A percentile compares a stretch with the other conserved stretches of the same genome.
Conservation (phyloP, 2,329 filamentous ascomycete species). For the Aspergillus jensenii region DNA sequence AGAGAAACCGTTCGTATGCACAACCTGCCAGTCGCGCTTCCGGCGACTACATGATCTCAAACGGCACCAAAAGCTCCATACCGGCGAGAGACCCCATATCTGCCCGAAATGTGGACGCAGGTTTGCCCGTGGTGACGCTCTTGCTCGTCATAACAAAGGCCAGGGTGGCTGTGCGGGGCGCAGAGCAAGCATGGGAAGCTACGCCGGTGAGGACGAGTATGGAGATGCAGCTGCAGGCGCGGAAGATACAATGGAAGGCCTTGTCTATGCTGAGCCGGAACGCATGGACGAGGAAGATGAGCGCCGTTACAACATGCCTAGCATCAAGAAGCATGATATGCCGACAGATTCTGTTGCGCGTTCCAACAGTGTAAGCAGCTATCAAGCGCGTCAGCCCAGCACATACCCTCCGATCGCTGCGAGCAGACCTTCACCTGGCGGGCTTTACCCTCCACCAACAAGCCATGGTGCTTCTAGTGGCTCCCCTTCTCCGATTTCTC, state of each 20-base stretch:
- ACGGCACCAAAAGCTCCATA: slow-evolving; percentile 93
- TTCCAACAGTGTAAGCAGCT: slow-evolving; percentile 40
- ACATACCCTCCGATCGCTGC: slow-evolving; percentile 74
- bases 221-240: slow-evolving; percentile 44
- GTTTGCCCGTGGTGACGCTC: slow-evolving; percentile 91
- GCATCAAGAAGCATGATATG: slow-evolving; percentile 70
- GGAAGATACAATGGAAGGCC: slow-evolving; percentile 63
- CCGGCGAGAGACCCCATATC: slow-evolving; percentile 90
- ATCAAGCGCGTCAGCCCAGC: slow-evolving; percentile 66
- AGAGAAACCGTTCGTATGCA: slow-evolving; percentile 94
- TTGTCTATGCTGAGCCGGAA: slow-evolving; percentile 57
- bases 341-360: slow-evolving; percentile 52
- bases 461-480: slow-evolving; percentile 58
- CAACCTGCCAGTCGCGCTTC: slow-evolving; percentile 90
- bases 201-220: slow-evolving; percentile 74
- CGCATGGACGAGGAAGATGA: slow-evolving; percentile 52
- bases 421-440: slow-evolving; percentile 51
- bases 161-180: slow-evolving; percentile 92
- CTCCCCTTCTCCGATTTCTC: slow-evolving; percentile 55
- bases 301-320: slow-evolving; percentile 58
- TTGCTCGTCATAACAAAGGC: slow-evolving; percentile 93
- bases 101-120: slow-evolving; percentile 93
- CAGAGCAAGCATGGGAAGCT: slow-evolving; percentile 79
- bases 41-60: slow-evolving; percentile 92
- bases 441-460: slow-evolving; percentile 63